Evolutionary conservation across 1,284 basidiomycete genomes (phyloP), one percentile per base, ranked within the genome.

Genomic region (Marasmius oreades): DNA sequence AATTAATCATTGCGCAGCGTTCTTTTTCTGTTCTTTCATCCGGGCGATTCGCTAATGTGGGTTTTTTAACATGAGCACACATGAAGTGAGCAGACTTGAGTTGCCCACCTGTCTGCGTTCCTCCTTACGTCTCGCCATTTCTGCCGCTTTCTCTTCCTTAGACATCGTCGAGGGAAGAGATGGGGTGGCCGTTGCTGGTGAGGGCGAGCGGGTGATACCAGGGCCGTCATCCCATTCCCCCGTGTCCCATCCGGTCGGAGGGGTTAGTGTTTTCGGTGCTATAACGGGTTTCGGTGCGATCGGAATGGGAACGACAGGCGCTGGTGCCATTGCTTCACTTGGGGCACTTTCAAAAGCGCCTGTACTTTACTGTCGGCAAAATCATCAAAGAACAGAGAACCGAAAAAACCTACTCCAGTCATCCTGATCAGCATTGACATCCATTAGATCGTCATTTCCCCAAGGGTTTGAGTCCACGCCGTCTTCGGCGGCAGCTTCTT

Each of bases 61-160:
- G 55, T 55, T 5, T 51, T 39, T 55, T n/a, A 50, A 42, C 36
- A 37, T 26, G 28, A 10, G 22, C 16, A 33, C 22, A 12, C n/a
- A 14, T 8, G 12, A 22, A 33, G 10, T 28, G 18, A 50, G 31
- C 7, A 10, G 42, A 56, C 11, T 18, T 31, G 4, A 22, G 14
- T 26, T 20, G 12, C 81, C 33, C 52, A 89, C 90, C 77, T 88
- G 81, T 70, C 90, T 93, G 50, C 93, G 76, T 69, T 95, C 93
- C 69, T 95, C 93, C 65, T 93, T 88, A 59, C 93, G 76, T 59
- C 90, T 78, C 12, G 89, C 89, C 86, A 95, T 91, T 74, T 96
- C 93, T 24, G 83, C 84, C 0, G 90, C 90, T 70, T 89, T 94
- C 61, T 94, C 93, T 70, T 95, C 93, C 68, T 93, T 95, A 36